Percentiles rank a stretch among this genome's conserved stretches.
phyloP scores from a whole-genome alignment of 2,329 filamentous ascomycete species.

The Penicillium sp. region DNA sequence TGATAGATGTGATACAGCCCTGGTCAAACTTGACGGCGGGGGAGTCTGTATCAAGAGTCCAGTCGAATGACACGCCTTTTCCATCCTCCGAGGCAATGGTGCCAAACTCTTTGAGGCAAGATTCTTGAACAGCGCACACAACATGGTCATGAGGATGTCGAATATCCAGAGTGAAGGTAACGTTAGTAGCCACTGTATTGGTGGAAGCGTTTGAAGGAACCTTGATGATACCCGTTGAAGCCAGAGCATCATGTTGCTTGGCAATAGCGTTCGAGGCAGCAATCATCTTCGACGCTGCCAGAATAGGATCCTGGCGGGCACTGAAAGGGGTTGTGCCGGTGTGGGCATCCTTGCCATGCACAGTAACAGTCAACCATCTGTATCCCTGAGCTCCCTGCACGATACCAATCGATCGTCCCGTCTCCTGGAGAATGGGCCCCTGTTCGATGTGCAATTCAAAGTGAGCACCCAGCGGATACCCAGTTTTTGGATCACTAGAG shows the following conservation, averaged over 20 bases:
- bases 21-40: slow-evolving; percentile 60
- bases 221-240: slow-evolving; percentile 64
- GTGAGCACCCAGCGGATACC: slow-evolving; percentile 66
- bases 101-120: slow-evolving; percentile 55
- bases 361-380: slow-evolving; percentile 64
- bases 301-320: slow-evolving; percentile 61
- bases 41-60: slow-evolving; percentile 57
- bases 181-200: slow-evolving; percentile 65
- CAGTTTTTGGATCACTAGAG: slow-evolving; percentile 42
- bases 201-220: slow-evolving; percentile 59
- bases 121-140: slow-evolving; percentile 55
- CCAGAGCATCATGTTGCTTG: slow-evolving; percentile 55
- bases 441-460: slow-evolving; percentile 83
- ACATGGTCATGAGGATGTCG: slow-evolving; percentile 55
- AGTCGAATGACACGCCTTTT: slow-evolving; percentile 50
- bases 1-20: slow-evolving; percentile 61
- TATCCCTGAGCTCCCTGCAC: slow-evolving; percentile 69
- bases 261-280: slow-evolving; percentile 61
- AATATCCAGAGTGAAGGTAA: slow-evolving; percentile 65
- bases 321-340: slow-evolving; percentile 67
- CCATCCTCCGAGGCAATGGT: slow-evolving; percentile 55
- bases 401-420: slow-evolving; percentile 60
- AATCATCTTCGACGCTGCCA: slow-evolving; percentile 64
- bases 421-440: slow-evolving; percentile 66
- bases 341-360: slow-evolving; percentile 65